Base-by-base conservation (phyloP, 345 rosid species). In the Aegle marmelos region DNA sequence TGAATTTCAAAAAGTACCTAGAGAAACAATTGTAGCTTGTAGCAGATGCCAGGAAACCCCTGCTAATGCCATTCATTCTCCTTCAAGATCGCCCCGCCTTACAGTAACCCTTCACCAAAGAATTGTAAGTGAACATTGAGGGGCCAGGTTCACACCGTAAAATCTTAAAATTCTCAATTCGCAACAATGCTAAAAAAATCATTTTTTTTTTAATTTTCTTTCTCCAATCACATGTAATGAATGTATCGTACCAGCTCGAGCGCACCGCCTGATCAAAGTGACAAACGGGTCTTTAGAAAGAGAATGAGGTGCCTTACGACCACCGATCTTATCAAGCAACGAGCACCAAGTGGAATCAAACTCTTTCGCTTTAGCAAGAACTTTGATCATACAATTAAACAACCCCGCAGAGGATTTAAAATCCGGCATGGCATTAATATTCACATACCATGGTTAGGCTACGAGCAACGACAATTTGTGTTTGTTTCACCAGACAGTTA, bases 11-110 rank as follows among this genome's bases (percentile, higher is more conserved):
- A 66, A 86, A 95, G 85, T 79, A 80, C 89, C 88, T 89, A 79
- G 91, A 94, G 85, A 90, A 90, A 72, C 90, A 95, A 83, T 89
- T 94, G 76, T 91, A 96, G 9, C 94, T 90, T 28, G 90, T 88
- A 50, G 89, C 59, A 4, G 93, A 94, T 31, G 99, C 98, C 66
- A 84, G 60, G 78, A 94, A 75, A 0, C 89, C 95, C 76, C 91
- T 82, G 68, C 78, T 79, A 73, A 90, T n/a, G n/a, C n/a, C n/a
- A n/a, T n/a, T 91, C 98, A 92, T 96, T 91, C 95, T 53, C 93
- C 90, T 19, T 50, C 80, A 62, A 91, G 86, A 86, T 96, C 90
- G 73, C n/a, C 86, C 89, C 3, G 91, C 93, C 86, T 92, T 91
- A 78, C 95, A 94, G 72, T 84, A 88, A 61, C 92, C 92, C 85